Percentiles rank a stretch among this genome's conserved stretches.
These are phyloP conservation scores for Sordariomycetes sp. DNA, from an alignment of 2,329 filamentous ascomycete genomes.

Conservation along the genomic window DNA sequence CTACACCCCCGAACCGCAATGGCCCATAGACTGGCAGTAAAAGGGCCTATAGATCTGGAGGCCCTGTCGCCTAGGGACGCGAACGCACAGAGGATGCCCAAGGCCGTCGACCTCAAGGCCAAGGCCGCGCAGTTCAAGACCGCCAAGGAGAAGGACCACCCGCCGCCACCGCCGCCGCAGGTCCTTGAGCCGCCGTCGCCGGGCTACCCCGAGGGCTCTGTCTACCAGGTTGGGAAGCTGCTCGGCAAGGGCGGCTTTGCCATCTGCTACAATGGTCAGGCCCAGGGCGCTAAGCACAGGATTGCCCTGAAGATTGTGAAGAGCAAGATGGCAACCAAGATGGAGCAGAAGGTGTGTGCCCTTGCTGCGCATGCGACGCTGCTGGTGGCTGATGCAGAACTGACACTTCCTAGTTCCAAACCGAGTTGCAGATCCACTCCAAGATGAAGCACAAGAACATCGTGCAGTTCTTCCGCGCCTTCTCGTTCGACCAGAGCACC, in stretches of 20 bases:
- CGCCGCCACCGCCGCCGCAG: conserved; percentile 50
- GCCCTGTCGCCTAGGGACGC: conserved; percentile 55
- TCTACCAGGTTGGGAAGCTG: conserved; percentile 64
- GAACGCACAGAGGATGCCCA: conserved; percentile 44
- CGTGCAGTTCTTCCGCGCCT: conserved; percentile 89
- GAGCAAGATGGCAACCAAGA: conserved; percentile 70
- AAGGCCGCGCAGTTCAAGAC: conserved; percentile 43
- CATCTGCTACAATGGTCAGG: conserved; percentile 65
- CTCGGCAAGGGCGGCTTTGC: conserved; percentile 76
- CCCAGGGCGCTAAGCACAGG: conserved; percentile 54
- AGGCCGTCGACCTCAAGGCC: conserved; percentile 34
- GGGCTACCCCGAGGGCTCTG: conserved; percentile 58
- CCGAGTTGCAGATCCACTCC: conserved; percentile 93
- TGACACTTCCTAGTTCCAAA: conserved; percentile 45
- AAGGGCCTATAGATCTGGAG: conserved; percentile 46
- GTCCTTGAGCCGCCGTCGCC: conserved; percentile 54
- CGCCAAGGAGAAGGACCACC: conserved; percentile 55
- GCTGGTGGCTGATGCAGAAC: background rate
- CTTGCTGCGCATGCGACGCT: background rate
- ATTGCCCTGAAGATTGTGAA: conserved; percentile 77
- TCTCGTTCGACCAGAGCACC: conserved; percentile 79
- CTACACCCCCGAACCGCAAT: conserved; percentile 15
- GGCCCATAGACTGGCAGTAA: conserved; percentile 37
- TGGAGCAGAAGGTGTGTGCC: conserved; percentile 64
- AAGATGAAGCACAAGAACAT: conserved; percentile 96